A percentile compares a stretch with the other conserved stretches of the same genome.
These are phyloP conservation scores for Symbiodinium pilosum DNA, from an alignment of 73 alveolate genomes.

Conservation along the genomic window DNA sequence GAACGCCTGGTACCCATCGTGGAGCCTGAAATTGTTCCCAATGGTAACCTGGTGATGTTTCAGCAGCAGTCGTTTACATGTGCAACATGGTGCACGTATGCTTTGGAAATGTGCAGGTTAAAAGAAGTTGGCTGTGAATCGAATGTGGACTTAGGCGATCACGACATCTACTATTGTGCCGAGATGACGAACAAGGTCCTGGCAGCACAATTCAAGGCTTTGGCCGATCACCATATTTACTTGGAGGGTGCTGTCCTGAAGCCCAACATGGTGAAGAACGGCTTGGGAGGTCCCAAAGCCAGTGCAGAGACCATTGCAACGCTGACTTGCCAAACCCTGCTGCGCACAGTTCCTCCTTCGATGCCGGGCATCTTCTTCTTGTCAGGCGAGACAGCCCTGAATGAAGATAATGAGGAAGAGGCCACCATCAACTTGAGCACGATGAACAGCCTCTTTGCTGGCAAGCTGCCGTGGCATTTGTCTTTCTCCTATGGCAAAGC, in stretches of 20 bases:
- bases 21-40: constrained; percentile 99
- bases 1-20: constrained; percentile 99
- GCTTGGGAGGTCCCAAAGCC: constrained; percentile 97
- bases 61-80: no score
- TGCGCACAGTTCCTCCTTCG: constrained; percentile 99
- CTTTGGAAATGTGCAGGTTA: not conserved
- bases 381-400: constrained; percentile 87
- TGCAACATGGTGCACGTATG: no score
- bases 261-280: constrained; percentile 99
- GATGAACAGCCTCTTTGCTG: constrained; percentile 97
- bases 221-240: constrained; percentile 97
- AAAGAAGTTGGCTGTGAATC: no score
- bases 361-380: constrained; percentile 98
- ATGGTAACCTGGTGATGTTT: constrained; percentile 96
- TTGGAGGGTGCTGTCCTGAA: constrained; percentile 99
- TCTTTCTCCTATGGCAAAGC: constrained; percentile 99
- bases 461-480: constrained; percentile 98
- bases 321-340: constrained; percentile 98
- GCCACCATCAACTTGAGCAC: constrained; percentile 99
- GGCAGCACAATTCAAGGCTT: constrained; percentile 97
- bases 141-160: constrained; percentile 98
- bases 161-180: constrained; percentile 46
- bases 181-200: constrained; percentile 98
- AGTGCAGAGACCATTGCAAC: constrained; percentile 98
- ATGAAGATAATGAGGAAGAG: constrained; percentile 73